Evolutionary conservation across 257 asterid genomes (phyloP).

Genomic region (Perilla frutescens): DNA sequence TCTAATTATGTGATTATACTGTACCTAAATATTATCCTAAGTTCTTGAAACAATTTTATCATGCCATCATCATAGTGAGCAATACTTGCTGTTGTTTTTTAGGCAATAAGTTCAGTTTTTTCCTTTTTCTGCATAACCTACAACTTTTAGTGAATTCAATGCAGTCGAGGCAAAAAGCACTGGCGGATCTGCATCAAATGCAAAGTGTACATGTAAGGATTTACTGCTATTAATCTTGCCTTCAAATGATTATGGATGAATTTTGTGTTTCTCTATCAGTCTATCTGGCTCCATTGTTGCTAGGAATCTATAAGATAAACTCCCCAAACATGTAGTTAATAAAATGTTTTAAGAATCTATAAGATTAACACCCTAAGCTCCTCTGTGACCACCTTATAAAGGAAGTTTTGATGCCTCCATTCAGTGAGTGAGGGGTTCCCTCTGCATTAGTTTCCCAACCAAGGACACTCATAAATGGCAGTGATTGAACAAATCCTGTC

Average conservation of each 20-base stretch:
- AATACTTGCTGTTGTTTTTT: conserved; percentile 16
- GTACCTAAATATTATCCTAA: background rate
- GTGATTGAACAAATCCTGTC: background rate
- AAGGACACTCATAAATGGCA: background rate
- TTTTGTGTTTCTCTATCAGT: conserved; percentile 1
- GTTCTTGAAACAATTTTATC: conserved; percentile 29
- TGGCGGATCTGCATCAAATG: conserved; percentile 91
- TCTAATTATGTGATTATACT: background rate
- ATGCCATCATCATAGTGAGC: conserved; percentile 4
- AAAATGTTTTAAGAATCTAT: background rate
- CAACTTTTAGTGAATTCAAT: conserved; percentile 34
- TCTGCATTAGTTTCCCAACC: background rate
- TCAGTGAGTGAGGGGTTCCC: background rate
- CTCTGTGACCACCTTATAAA: background rate
- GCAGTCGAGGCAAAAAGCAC: conserved; percentile 98
- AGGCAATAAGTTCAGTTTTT: conserved; percentile 13
- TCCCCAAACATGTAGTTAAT: background rate
- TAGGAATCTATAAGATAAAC: too few species aligned
- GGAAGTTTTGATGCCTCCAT: too few species aligned
- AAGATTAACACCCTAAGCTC: background rate
- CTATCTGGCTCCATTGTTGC: background rate
- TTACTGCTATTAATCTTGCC: conserved; percentile 21
- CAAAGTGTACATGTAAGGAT: conserved; percentile 79
- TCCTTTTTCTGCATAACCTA: conserved; percentile 25
- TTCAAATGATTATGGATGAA: conserved; percentile 13